Conservation (phyloP, 805 yeast genomes). For the Candida wancherniae region DNA sequence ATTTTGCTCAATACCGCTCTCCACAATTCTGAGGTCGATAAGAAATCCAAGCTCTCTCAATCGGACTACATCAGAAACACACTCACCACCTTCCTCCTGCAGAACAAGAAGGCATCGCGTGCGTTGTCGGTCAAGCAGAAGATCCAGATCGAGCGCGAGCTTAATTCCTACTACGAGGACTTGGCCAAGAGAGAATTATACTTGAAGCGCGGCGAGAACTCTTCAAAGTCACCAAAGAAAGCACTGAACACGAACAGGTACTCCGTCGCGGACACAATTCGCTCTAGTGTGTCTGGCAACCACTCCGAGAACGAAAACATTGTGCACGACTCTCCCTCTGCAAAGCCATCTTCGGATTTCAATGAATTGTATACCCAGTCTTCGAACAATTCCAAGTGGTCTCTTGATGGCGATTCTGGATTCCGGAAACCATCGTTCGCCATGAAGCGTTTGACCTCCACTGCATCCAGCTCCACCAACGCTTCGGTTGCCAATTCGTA, state of each 20-base stretch:
- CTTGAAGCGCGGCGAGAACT: slow-evolving; percentile 27
- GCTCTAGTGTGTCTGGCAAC: slow-evolving; percentile 7
- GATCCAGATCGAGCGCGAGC: slow-evolving; percentile 42
- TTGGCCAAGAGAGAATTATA: slow-evolving; percentile 36
- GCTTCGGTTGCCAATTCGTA: slow-evolving; percentile 1
- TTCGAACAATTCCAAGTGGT: slow-evolving; percentile 35
- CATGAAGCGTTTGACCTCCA: slow-evolving; percentile 28
- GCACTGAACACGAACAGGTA: slow-evolving; percentile 14
- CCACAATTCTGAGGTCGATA: slow-evolving; percentile 47
- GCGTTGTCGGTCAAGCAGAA: slow-evolving; percentile 34
- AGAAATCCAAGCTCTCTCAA: slow-evolving; percentile 36
- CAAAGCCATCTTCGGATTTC: slow-evolving; percentile 3
- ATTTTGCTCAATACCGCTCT: slow-evolving; percentile 73
- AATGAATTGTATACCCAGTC: slow-evolving; percentile 21
- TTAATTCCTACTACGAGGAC: slow-evolving; percentile 42
- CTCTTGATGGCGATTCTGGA: slow-evolving; percentile 25
- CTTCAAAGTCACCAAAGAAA: slow-evolving; percentile 5
- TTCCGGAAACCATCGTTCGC: slow-evolving; percentile 23
- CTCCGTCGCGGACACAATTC: slow-evolving; percentile 20
- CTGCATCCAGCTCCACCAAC: slow-evolving; percentile 24
- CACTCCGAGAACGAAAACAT: slow-evolving; percentile 3
- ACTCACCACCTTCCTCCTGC: slow-evolving; percentile 37
- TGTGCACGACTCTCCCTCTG: slow-evolving; percentile 5
- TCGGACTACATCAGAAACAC: slow-evolving; percentile 40
- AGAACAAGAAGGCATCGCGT: slow-evolving; percentile 24